phyloP scores from a whole-genome alignment of 352 stramenopile genomes.

The Saprolegnia parasitica region DNA sequence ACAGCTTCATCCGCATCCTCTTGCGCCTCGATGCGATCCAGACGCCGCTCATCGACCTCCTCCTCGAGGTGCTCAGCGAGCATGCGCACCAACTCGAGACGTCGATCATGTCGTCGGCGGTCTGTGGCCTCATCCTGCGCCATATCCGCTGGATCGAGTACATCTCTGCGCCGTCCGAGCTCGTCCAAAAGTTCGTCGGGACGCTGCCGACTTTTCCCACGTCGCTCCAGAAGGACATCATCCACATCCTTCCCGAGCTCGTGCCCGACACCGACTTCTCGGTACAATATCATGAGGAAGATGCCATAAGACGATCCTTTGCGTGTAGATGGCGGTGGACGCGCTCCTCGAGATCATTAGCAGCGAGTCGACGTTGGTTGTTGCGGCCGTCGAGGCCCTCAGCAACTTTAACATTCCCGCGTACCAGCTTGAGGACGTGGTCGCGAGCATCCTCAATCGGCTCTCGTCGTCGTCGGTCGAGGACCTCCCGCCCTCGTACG shows the following conservation, averaged over 20 bases:
- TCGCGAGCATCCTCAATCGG: conserved; percentile 44
- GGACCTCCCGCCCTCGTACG: conserved; percentile 56
- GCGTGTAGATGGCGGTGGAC: conserved; percentile 41
- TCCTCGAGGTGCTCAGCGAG: conserved; percentile 51
- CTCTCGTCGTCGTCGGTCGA: conserved; percentile 44
- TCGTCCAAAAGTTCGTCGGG: conserved; percentile 48
- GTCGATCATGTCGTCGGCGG: conserved; percentile 42
- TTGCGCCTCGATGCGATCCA: conserved; percentile 51
- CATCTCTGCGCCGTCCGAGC: conserved; percentile 41
- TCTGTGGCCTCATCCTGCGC: conserved; percentile 59
- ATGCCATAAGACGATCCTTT: conserved; percentile 5
- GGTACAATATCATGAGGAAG: conserved; percentile 28
- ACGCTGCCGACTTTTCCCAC: conserved; percentile 43
- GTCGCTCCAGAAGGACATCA: conserved; percentile 53
- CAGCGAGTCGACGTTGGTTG: conserved; percentile 43
- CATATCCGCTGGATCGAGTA: conserved; percentile 60
- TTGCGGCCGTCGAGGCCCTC: conserved; percentile 55
- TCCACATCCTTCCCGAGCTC: conserved; percentile 64
- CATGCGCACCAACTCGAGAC: conserved; percentile 39
- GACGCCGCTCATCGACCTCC: conserved; percentile 39
- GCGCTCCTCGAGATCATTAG: conserved; percentile 51
- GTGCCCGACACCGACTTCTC: conserved; percentile 43
- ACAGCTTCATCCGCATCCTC: conserved; percentile 54
- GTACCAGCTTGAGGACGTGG: conserved; percentile 39
- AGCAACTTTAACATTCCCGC: conserved; percentile 56